Evolutionary conservation across 2,329 filamentous ascomycete genomes (phyloP).

Genomic region (Fusarium sp.): DNA sequence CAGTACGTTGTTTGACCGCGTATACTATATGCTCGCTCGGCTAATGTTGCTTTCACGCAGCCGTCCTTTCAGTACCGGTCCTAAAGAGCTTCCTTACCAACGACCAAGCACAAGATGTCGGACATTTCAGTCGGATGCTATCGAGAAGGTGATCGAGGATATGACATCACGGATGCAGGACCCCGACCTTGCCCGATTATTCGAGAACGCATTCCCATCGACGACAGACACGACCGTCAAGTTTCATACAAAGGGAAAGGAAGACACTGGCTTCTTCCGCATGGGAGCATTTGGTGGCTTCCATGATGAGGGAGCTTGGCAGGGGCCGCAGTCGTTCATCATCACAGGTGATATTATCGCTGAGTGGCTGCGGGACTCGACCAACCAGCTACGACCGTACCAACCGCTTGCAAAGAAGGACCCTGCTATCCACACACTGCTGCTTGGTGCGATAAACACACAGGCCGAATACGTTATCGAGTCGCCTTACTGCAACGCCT

Average conservation of each 20-base stretch:
- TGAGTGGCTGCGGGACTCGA: slow-evolving; percentile 92
- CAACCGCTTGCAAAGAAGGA: slow-evolving; percentile 87
- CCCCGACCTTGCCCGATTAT: slow-evolving; percentile 88
- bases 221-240: slow-evolving; percentile 86
- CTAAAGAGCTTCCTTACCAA: slow-evolving; percentile 85
- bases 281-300: slow-evolving; percentile 49
- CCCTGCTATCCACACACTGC: slow-evolving; percentile 79
- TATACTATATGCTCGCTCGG: neutral
- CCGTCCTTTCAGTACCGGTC: slow-evolving; percentile 82
- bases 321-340: slow-evolving; percentile 89
- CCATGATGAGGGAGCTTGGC: slow-evolving; percentile 74
- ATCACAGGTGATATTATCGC: slow-evolving; percentile 95
- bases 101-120: slow-evolving; percentile 84
- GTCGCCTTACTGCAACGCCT: slow-evolving; percentile 97
- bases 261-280: slow-evolving; percentile 55
- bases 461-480: slow-evolving; percentile 95
- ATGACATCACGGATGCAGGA: slow-evolving; percentile 84
- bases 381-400: slow-evolving; percentile 93
- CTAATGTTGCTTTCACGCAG: slow-evolving; percentile 60
- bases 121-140: slow-evolving; percentile 87
- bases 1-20: slow-evolving; percentile 51
- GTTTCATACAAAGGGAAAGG: slow-evolving; percentile 79
- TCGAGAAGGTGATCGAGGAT: slow-evolving; percentile 88
- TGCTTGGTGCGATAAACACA: slow-evolving; percentile 94
- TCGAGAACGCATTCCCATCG: slow-evolving; percentile 95